These are phyloP conservation scores for Tricholoma matsutake DNA, from an alignment of 768 basidiomycete genomes.

Conservation along the genomic window DNA sequence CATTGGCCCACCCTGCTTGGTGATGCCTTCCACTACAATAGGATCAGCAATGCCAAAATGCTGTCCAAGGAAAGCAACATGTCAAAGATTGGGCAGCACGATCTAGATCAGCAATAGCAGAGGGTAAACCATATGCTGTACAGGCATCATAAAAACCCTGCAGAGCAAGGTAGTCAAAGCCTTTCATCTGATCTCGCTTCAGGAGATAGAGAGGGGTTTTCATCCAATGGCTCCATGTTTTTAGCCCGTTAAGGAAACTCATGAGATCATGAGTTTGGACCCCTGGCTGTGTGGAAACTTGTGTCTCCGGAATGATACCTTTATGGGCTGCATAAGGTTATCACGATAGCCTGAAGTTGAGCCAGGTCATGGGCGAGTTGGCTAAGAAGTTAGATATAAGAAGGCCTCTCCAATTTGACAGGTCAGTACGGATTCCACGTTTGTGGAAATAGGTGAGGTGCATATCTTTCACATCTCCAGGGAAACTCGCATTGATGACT, in stretches of 20 bases:
- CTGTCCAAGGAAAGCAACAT: not conserved
- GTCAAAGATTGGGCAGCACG: not conserved
- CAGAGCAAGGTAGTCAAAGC: conserved; percentile 4
- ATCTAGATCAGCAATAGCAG: not conserved
- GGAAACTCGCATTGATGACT: not conserved
- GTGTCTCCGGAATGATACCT: conserved; percentile 7
- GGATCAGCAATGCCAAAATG: not conserved
- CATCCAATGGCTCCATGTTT: conserved; percentile 1
- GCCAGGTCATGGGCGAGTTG: conserved; percentile 15
- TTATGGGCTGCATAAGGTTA: not conserved
- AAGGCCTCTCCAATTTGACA: too few relatives aligned
- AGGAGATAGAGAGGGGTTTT: not conserved
- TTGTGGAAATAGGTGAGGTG: not conserved
- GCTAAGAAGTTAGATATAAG: not conserved
- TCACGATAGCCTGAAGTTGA: conserved; percentile 12
- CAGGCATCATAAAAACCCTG: conserved; percentile 7
- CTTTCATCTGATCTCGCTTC: too few relatives aligned
- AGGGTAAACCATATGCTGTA: conserved; percentile 2
- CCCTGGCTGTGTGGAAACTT: conserved; percentile 7
- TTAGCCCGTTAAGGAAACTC: conserved; percentile 1
- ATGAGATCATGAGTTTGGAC: not conserved
- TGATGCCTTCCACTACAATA: too few relatives aligned
- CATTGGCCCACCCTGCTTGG: too few relatives aligned
- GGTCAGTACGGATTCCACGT: too few relatives aligned
- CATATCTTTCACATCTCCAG: conserved; percentile 5